Evolutionary conservation across 371 early-diverging fungal species (phyloP), one percentile per base, ranked within the genome.

Genomic region (Mortierella sp.): DNA sequence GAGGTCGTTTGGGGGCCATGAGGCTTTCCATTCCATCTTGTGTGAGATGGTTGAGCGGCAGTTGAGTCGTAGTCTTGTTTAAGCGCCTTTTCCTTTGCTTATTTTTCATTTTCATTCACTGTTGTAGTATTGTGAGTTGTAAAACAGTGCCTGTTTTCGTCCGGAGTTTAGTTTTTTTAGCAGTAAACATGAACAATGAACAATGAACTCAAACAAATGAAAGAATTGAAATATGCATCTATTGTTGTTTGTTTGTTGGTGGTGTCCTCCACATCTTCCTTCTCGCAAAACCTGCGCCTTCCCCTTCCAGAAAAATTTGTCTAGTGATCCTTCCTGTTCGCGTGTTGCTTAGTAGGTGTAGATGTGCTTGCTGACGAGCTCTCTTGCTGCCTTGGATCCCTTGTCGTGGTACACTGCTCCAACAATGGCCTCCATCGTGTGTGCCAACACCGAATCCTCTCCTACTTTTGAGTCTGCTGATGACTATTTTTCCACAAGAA

Each of bases 381-480:
- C 86, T 61, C 79, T 75, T 85, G 86, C 86, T 71, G 79, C 86
- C 86, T 85, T 85, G 48, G 86, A 81, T 76, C 86, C 91, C 84
- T 91, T 80, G 69, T 91, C 91, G 61, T 91, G 91, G 76, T 89
- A 91, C 26, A 91, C 84, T 72, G 91, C 91, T 37, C 91, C 91
- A 2, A 91, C 82, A n/a, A 91, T 77, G 0, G 91, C 89, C 72
- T 87, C 83, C 75, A 89, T 78, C 43, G 89, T 88, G n/a, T 82
- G 83, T 67, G 88, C 89, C 84, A 89, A 81, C 31, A 91, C 80
- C 3, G 81, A 74, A 8, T 80, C 43, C 57, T 82, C 77, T 55
- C 88, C 88, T 5, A 74, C 50, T 69, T 78, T 85, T 72, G 78
- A 67, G 37, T 71, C 79, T 19, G 85, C 61, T 31, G 72, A 31